phyloP scores from a whole-genome alignment of 495 filamentous ascomycete genomes.

The Aspergillus steynii region DNA sequence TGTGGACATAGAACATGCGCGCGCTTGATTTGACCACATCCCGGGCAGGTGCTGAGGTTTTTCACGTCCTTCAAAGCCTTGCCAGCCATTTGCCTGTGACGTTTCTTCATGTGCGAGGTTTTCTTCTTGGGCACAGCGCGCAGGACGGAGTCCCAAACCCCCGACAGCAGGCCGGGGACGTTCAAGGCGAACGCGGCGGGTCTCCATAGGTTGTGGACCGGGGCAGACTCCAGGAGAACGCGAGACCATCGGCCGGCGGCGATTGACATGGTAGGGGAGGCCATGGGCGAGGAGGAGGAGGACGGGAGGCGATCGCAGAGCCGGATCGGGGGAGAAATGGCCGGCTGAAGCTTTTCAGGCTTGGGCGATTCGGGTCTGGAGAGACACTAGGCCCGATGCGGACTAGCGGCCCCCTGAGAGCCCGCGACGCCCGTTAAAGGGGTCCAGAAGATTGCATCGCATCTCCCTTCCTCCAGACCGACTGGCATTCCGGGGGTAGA shows the following conservation, averaged over 20 bases:
- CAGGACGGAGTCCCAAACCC: slow-evolving; percentile 89
- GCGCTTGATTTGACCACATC: slow-evolving; percentile 83
- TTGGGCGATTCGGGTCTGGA: slow-evolving; percentile 28
- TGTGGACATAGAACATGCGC: slow-evolving; percentile 83
- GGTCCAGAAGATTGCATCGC: slow-evolving; percentile 22
- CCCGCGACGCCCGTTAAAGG: slow-evolving; percentile 45
- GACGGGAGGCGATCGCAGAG: slow-evolving; percentile 25
- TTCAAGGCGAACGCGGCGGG: slow-evolving; percentile 38
- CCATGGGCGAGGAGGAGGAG: slow-evolving; percentile 14
- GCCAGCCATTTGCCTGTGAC: slow-evolving; percentile 88
- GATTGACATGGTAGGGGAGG: slow-evolving; percentile 19
- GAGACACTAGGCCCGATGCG: slow-evolving; percentile 32
- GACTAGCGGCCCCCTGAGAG: slow-evolving; percentile 44
- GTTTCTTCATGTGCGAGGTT: slow-evolving; percentile 94
- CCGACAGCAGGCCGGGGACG: slow-evolving; percentile 61
- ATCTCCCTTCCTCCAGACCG: slow-evolving; percentile 21
- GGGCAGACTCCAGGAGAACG: slow-evolving; percentile 17
- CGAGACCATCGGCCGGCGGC: slow-evolving; percentile 16
- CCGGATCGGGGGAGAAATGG: slow-evolving; percentile 14
- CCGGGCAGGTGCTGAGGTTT: slow-evolving; percentile 79
- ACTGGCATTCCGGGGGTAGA: slow-evolving; percentile 12
- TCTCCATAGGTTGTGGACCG: slow-evolving; percentile 22
- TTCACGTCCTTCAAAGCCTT: slow-evolving; percentile 91
- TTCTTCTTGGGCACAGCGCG: slow-evolving; percentile 98
- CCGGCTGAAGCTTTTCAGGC: slow-evolving; percentile 21